These are phyloP conservation scores for Cercospora janseana DNA, from an alignment of 2,329 filamentous ascomycete genomes.

Conservation along the genomic window DNA sequence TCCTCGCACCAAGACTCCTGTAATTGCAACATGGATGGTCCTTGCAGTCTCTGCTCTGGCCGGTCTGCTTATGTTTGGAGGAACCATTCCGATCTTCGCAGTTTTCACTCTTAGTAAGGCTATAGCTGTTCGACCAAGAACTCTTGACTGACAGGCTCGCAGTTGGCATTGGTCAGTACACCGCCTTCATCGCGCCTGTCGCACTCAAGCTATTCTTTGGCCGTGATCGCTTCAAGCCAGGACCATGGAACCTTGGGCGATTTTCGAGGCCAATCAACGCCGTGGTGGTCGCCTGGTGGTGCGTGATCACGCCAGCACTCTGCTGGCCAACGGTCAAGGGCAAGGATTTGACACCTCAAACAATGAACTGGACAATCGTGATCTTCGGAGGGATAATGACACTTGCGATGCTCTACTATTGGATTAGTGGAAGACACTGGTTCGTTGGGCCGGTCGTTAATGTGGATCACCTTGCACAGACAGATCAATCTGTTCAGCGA, in stretches of 20 bases:
- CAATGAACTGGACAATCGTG: constrained; percentile 34
- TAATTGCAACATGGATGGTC: constrained; percentile 36
- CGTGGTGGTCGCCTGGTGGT: constrained; percentile 33
- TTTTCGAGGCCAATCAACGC: constrained; percentile 33
- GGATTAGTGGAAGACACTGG: constrained; percentile 35
- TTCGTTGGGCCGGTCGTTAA: constrained; percentile 40
- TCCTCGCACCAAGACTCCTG: constrained; percentile 33
- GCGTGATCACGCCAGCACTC: constrained; percentile 34
- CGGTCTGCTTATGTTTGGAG: constrained; percentile 34
- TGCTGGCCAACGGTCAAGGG: constrained; percentile 37
- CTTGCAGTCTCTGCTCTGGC: constrained; percentile 31
- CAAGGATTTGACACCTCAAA: constrained; percentile 30
- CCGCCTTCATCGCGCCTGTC: constrained; percentile 34
- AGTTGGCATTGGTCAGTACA: constrained; percentile 23
- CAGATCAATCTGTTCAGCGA: not conserved
- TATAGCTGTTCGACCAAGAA: no score
- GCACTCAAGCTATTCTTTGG: constrained; percentile 35
- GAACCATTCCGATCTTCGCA: constrained; percentile 35
- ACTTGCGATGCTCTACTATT: constrained; percentile 34
- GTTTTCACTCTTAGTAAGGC: constrained; percentile 35
- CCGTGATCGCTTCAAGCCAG: constrained; percentile 29
- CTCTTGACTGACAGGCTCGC: not conserved
- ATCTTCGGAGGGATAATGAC: constrained; percentile 38
- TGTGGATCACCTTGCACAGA: constrained; percentile 25
- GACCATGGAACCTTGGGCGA: constrained; percentile 37